Evolutionary conservation across 2,329 filamentous ascomycete species (phyloP).

Genomic region (Pseudogymnoascus sp.): DNA sequence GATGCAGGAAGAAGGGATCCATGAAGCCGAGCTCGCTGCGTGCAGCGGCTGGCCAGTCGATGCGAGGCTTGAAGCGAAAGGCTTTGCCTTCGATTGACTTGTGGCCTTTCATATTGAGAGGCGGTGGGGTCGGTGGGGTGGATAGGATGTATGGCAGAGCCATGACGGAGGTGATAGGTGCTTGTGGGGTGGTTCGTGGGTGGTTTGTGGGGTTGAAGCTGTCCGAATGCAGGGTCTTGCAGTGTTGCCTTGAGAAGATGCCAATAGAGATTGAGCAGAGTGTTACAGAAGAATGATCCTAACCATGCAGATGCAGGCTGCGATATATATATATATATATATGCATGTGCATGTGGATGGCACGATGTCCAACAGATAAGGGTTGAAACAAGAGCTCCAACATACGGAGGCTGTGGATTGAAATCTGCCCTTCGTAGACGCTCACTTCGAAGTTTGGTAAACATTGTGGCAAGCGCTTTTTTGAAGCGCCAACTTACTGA

Average conservation of each 20-base stretch:
- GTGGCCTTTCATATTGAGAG: conserved; percentile 2
- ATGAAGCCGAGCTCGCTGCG: not conserved
- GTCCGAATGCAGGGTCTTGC: not conserved
- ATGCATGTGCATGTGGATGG: not conserved
- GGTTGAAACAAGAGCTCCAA: not conserved
- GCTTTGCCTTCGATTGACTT: not conserved
- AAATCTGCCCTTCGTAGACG: not conserved
- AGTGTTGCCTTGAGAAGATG: not conserved
- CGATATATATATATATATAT: not conserved
- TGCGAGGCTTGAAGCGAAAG: not conserved
- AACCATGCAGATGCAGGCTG: not conserved
- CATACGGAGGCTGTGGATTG: not conserved
- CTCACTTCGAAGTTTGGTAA: not conserved
- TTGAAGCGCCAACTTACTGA: conserved; percentile 7
- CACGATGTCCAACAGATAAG: not conserved
- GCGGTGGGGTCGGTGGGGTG: not conserved
- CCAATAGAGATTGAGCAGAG: not conserved
- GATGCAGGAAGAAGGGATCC: not conserved
- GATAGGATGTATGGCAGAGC: not conserved
- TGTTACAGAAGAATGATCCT: conserved; percentile 7
- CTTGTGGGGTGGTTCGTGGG: not conserved
- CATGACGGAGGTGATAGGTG: not conserved
- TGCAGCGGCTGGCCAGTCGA: not conserved
- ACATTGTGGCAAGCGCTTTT: not conserved
- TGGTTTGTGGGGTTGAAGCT: not conserved